Conservation (phyloP, 495 filamentous ascomycete species). For the Daldinia bambusicola region DNA sequence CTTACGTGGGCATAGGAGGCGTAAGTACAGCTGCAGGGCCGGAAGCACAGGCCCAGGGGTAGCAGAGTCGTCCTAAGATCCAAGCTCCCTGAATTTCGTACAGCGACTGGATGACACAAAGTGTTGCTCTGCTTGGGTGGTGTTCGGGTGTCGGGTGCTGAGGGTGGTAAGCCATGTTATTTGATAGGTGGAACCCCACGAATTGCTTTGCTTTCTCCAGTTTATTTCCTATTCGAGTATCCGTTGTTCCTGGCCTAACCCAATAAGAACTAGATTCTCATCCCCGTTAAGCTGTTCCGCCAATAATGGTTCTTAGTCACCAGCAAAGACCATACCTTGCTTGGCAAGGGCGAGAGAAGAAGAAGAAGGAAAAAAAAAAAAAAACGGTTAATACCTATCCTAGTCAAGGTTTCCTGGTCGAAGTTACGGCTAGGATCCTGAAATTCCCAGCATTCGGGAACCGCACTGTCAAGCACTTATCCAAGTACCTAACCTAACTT, state of each 20-base stretch:
- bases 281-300: slow-evolving; percentile 16
- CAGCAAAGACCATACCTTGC: background rate
- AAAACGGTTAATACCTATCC: slow-evolving; percentile 19
- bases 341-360: background rate
- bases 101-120: slow-evolving; percentile 2
- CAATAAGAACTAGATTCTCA: slow-evolving; percentile 4
- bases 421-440: slow-evolving; percentile 22
- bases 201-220: slow-evolving; percentile 16
- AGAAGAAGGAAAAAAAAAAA: background rate
- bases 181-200: slow-evolving; percentile 26
- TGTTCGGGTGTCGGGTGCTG: background rate
- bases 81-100: slow-evolving; percentile 1
- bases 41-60: slow-evolving; percentile 25
- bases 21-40: background rate
- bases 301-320: slow-evolving; percentile 12
- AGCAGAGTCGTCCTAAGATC: background rate
- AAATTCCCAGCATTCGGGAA: slow-evolving; percentile 38
- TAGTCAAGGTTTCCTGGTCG: slow-evolving; percentile 7
- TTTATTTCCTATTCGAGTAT: slow-evolving; percentile 26
- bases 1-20: background rate
- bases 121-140: too few species aligned
- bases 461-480: slow-evolving; percentile 11
- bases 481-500: background rate
- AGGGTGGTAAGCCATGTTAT: slow-evolving; percentile 29
- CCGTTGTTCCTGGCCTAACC: slow-evolving; percentile 13